Evolutionary conservation across 768 basidiomycete genomes (phyloP).

Genomic region (Stropharia rugosoannulata): DNA sequence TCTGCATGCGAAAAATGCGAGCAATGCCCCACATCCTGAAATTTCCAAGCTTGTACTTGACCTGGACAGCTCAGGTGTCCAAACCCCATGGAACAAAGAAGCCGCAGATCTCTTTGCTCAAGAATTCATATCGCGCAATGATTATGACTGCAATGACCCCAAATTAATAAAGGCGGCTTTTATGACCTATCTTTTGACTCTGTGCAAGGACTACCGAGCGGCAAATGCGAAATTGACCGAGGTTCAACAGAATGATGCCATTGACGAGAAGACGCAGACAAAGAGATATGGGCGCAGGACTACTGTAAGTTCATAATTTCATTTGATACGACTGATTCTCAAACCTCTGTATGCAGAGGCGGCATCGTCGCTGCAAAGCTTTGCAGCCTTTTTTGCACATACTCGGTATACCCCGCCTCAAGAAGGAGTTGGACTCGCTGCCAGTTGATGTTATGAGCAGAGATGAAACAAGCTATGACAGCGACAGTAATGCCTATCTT

Average conservation of each 20-base stretch:
- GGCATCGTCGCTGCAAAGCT: neutral
- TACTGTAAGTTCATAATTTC: neutral
- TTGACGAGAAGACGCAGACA: neutral
- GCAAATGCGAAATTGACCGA: neutral
- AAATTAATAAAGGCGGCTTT: neutral
- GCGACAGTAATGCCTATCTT: neutral
- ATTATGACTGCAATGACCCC: neutral
- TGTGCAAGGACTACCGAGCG: neutral
- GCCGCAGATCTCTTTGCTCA: neutral
- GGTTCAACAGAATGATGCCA: neutral
- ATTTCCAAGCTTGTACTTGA: neutral
- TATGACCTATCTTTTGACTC: neutral
- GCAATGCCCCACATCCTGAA: neutral
- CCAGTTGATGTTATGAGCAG: constrained; percentile 1
- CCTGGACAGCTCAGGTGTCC: neutral
- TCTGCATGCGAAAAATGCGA: too few species aligned
- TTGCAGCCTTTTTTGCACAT: neutral
- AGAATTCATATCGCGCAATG: neutral
- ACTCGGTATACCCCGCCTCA: neutral
- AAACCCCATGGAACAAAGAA: neutral
- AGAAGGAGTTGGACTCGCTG: neutral
- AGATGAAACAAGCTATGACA: neutral
- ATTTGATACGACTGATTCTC: neutral
- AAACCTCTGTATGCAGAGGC: neutral
- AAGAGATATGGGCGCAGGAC: neutral